Percentiles rank a stretch among this genome's conserved stretches.
Conservation (phyloP, 2,329 filamentous ascomycete genomes). For the Penicillium sp. region DNA sequence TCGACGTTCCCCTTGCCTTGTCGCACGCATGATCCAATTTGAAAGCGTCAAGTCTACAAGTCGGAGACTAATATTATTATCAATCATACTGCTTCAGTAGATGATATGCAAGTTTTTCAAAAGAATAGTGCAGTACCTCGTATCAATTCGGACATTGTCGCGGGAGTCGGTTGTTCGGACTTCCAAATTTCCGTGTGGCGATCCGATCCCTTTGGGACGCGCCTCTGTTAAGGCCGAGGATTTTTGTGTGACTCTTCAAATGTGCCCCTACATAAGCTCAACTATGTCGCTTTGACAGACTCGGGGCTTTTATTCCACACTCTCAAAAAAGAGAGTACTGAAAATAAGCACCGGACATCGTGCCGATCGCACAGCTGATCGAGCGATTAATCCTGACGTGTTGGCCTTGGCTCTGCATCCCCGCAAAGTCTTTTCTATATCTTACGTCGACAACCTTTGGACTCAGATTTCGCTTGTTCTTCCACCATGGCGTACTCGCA, state of each 20-base stretch:
- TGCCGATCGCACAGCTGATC: background rate
- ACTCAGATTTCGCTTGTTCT: background rate
- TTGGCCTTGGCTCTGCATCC: conserved; percentile 3
- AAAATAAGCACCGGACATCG: background rate
- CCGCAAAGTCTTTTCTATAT: conserved; percentile 1
- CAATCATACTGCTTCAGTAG: background rate
- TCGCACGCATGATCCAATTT: background rate
- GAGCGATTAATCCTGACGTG: conserved; percentile 10
- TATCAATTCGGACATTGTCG: background rate
- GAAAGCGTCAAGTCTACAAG: background rate
- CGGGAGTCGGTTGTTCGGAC: conserved; percentile 3
- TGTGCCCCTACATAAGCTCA: background rate
- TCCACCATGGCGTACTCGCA: conserved; percentile 6
- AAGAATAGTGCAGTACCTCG: background rate
- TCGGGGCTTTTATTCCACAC: background rate
- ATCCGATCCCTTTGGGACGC: background rate
- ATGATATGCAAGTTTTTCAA: background rate
- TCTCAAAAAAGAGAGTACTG: background rate
- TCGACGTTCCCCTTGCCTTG: background rate
- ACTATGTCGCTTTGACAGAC: background rate
- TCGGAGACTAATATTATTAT: background rate
- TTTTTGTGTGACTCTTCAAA: background rate
- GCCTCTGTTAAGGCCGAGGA: conserved; percentile 1
- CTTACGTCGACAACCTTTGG: background rate
- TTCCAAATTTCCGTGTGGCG: background rate